A percentile compares a stretch with the other conserved stretches of the same genome.
phyloP scores from a whole-genome alignment of 352 stramenopile genomes.

The Phytophthora podocarpi region DNA sequence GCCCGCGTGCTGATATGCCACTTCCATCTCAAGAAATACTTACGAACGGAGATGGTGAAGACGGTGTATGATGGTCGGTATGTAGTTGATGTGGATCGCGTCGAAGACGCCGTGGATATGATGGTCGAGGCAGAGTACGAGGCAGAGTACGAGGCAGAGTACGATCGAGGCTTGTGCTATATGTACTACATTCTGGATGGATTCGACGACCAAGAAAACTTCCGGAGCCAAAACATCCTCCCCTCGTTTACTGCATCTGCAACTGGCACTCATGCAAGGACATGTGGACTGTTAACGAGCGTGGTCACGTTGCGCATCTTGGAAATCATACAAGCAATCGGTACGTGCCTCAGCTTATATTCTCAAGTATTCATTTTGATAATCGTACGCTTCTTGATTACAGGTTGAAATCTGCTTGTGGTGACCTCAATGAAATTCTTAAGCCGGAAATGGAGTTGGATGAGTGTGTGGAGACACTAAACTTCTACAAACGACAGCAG shows the following conservation, averaged over 20 bases:
- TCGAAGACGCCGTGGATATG: neutral
- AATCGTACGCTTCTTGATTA: too few species aligned
- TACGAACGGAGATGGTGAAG: neutral
- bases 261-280: slow-evolving; percentile 1
- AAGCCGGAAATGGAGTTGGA: slow-evolving; percentile 8
- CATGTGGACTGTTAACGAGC: neutral
- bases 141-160: too few species aligned
- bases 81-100: neutral
- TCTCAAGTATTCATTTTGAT: too few species aligned
- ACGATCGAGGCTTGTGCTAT: too few species aligned
- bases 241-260: neutral
- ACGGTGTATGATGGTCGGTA: neutral
- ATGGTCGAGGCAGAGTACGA: too few species aligned
- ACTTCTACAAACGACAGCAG: slow-evolving; percentile 2
- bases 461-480: slow-evolving; percentile 6
- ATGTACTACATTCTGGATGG: too few species aligned
- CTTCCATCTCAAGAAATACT: slow-evolving; percentile 1
- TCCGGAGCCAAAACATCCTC: neutral
- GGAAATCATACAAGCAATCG: neutral
- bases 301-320: neutral
- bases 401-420: slow-evolving; percentile 1
- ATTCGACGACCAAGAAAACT: neutral
- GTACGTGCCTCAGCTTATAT: neutral
- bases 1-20: neutral
- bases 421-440: slow-evolving; percentile 1